A percentile compares a stretch with the other conserved stretches of the same genome.
Evolutionary conservation across 768 basidiomycete species (phyloP).

Genomic region (Psilocybe cubensis): DNA sequence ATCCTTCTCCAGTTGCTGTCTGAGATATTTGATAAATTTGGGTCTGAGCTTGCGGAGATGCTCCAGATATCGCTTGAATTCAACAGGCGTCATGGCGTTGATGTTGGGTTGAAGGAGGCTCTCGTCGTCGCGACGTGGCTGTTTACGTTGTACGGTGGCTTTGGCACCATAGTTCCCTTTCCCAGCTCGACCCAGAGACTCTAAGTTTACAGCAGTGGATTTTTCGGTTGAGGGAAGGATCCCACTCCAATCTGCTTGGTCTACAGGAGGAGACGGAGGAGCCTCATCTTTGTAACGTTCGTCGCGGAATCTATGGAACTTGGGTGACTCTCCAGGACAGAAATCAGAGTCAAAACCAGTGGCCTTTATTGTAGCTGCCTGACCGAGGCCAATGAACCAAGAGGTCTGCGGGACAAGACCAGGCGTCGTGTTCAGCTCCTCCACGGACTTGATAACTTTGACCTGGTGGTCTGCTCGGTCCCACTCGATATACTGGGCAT

Average conservation of each 20-base stretch:
- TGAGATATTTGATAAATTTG: constrained; percentile 54
- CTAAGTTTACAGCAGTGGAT: not conserved
- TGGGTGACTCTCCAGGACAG: constrained; percentile 29
- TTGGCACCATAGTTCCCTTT: constrained; percentile 25
- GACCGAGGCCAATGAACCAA: constrained; percentile 47
- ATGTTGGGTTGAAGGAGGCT: constrained; percentile 46
- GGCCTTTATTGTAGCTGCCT: constrained; percentile 23
- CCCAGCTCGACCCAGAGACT: constrained; percentile 19
- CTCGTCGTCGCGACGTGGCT: not conserved
- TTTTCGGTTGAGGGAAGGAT: not conserved
- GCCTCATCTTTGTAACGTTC: not conserved
- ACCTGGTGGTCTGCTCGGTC: constrained; percentile 65
- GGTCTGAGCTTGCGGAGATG: constrained; percentile 60
- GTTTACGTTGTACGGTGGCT: not conserved
- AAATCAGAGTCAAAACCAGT: constrained; percentile 33
- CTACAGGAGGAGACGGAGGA: not conserved
- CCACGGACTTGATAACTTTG: constrained; percentile 68
- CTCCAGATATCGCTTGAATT: constrained; percentile 65
- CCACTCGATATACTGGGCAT: constrained; percentile 81
- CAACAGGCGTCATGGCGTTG: constrained; percentile 57
- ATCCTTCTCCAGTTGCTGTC: constrained; percentile 16
- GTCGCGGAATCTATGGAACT: constrained; percentile 1
- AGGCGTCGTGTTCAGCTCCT: constrained; percentile 58
- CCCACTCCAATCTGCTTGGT: not conserved
- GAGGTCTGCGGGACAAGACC: constrained; percentile 22